Evolutionary conservation across 305 asterid genomes (phyloP), one percentile per base, ranked within the genome.

Genomic region (Andrographis paniculata): DNA sequence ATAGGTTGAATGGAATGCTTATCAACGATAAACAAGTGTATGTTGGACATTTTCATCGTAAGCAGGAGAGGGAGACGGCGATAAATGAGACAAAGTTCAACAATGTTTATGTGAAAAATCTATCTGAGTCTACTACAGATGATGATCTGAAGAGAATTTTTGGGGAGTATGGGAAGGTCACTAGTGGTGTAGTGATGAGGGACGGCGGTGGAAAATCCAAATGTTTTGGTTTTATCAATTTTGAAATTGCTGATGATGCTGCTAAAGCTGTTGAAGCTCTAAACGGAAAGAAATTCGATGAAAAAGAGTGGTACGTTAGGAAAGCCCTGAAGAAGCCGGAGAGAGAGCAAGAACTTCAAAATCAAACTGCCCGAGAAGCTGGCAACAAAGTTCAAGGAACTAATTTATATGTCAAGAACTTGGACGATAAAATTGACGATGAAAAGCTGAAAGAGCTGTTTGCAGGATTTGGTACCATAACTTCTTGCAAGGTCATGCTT

Each of bases 401-500:
- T 28, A 91, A 86, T 61, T 77, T 91, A 35, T 91, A 91, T 62
- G 66, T 91, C 28, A 91, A 91, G 51, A 91, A 91, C 53, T 66
- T 91, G 14, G 98, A 91, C 64, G 98, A 91, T 52, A 70, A 71
- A 64, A 53, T 91, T 49, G 74, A 55, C 9, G 98, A 91, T 70
- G 98, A 91, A 12, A 76, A 72, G 68, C 94, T 86, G 18, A 91
- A 68, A 75, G 96, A 91, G 21, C 20, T 91, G 59, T 91, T 91
- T 70, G 42, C 84, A 65, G 65, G 87, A 24, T 86, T 66, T 66
- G 98, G 98, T 24, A 50, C 75, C 1, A 69, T 91, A 60, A 86
- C 96, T 23, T 91, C 98, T 62, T 91, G 86, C 96, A 91, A 86
- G 96, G 98, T 89, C 47, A 82, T 89, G 98, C 68, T 84, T 55